Base-by-base conservation (phyloP, 441 rosid genomes). In the Melastoma candidum region DNA sequence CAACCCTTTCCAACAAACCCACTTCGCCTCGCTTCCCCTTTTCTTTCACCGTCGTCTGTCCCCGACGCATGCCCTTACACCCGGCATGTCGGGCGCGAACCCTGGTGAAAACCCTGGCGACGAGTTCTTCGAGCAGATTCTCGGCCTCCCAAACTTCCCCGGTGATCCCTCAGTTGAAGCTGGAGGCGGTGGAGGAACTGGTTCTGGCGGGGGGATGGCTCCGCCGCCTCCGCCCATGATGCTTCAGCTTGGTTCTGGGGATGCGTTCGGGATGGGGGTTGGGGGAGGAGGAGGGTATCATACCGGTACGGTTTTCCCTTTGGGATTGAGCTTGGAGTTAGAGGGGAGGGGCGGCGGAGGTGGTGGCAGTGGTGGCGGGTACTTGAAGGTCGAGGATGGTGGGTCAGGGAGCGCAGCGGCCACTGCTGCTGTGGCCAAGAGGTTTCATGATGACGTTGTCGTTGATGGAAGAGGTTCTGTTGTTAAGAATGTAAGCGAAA, bases 41-140 rank as follows among this genome's bases (percentile, higher is more conserved):
- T 27, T 43, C 57, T 49, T 49, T 56, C 58, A 67, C 59, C 44
- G 26, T 27, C 26, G 29, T 51, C 46, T 46, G 8, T 65, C 56
- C 22, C 46, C 12, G 49, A 45, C 63, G 54, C 51, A 47, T 11
- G 49, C 54, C 13, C 48, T 29, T 53, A 65, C 36, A 46, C 46
- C 56, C 57, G 61, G 50, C 47, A 39, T 59, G 78, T 81, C 87
- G 80, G 85, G 27, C 75, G 71, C 60, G 22, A 84, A 84, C 53
- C 76, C 74, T 48, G 70, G 75, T 47, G 95, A 82, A 8, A 59
- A 81, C 22, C 69, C 92, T 2, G 26, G 77, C 24, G 98, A 92
- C 61, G 97, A 93, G 72, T 93, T 93, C 78, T 71, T 93, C 51
- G 95, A 86, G 64, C 95, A 86, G 70, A 80, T 92, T 54, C 88